Base-by-base conservation (phyloP, 2,329 filamentous ascomycete species). In the Colletotrichum spaethianum region DNA sequence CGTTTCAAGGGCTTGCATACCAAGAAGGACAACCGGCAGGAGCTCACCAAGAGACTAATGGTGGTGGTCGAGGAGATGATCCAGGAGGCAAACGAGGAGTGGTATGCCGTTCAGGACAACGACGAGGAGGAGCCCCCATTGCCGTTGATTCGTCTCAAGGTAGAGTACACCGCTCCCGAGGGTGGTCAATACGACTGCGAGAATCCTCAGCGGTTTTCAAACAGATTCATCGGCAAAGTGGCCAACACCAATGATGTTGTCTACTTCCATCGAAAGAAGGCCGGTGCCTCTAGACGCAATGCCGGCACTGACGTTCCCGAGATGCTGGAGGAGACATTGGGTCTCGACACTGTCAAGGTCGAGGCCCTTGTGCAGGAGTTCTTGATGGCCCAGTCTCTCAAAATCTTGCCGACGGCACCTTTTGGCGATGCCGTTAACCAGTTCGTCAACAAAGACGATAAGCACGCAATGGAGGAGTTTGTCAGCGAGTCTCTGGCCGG, bases 131-230 rank as follows among this genome's bases (percentile, higher is more conserved):
- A 86, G 46, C 83, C 90, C 1, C 96, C 96, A 0, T 84, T 96
- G 42, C 96, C 96, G 0, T 87, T 99, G 1, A 92, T 99, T 48
- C 91, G 96, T 26, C 88, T 99, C 20, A 94, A 95, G 73, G 95
- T 99, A 0, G 96, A 99, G 78, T 96, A 94, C 75, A 93, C 94
- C 0, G 91, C 95, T 0, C 93, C 93, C 0, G 94, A 97, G 55
- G 95, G 94, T 4, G 93, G 94, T 18, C 90, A 91, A 44, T 99
- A 94, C 77, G 94, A 98, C 75, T 92, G 93, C 74, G 96, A 98
- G 80, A 99, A 99, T 73, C 95, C 96, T 0, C 96, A 98, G 80
- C 91, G 96, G 11, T 98, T 98, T 78, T 98, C 96, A 0, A 97
- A 97, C 79, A 90, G 95, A 3, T 99, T 98, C 76, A 88, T 93